Evolutionary conservation across 495 filamentous ascomycete genomes (phyloP), one percentile per base, ranked within the genome.

Genomic region (Trichoderma gamsii): DNA sequence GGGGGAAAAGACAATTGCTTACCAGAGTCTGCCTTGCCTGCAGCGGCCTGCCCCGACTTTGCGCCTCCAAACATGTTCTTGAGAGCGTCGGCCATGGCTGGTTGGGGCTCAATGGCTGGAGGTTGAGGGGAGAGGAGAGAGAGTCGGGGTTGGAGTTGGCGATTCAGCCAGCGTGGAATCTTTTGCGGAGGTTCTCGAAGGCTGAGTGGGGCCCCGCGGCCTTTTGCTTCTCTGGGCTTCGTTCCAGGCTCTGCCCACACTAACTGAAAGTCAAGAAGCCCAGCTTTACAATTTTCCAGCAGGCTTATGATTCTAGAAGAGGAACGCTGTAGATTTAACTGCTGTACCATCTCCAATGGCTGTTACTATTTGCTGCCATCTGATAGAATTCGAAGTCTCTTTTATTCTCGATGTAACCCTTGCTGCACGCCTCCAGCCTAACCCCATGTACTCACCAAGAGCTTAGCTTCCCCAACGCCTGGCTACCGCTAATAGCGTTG

Each of bases 1-100:
- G 29, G 18, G 15, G 32, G 16, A 21, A 13, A n/a, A 6, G 21
- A 29, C 2, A 43, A 49, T 0, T 23, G 52, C 86, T 76, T 83
- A 90, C 87, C 88, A 77, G 88, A 84, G 73, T 90, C 87, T 68
- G 78, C 79, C 68, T 79, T 79, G 65, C 80, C 77, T 64, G 73
- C 75, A 59, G 83, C 79, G 67, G 77, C 79, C 65, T 71, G 77
- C 38, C 84, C 78, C 69, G 85, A 75, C 80, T 87, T 84, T 69
- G 80, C 79, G 75, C 86, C 86, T 73, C 87, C 89, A 72, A 90
- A 86, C 70, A 90, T 75, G 75, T 86, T 87, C 76, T 88, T 88
- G 73, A 92, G 74, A 70, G 90, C 73, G 74, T 84, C 86, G 75
- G 88, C 88, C 89, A 92, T 92, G 66, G 73, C 77, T 18, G 76